A percentile compares a stretch with the other conserved stretches of the same genome.
phyloP scores from a whole-genome alignment of 306 rosid species.

The Vicia sativa region DNA sequence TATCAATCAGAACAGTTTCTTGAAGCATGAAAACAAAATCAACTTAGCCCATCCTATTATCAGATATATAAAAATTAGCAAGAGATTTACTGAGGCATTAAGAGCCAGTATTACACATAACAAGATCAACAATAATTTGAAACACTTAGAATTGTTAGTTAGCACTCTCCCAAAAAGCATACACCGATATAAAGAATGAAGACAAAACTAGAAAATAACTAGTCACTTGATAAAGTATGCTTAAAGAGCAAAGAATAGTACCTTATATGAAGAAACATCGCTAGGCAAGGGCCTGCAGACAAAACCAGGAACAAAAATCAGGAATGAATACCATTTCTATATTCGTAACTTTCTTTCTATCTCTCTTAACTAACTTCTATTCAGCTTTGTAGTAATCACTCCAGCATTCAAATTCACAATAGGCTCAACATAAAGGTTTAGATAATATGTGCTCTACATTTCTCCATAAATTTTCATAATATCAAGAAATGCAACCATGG shows the following conservation, averaged over 20 bases:
- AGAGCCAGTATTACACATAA: neutral
- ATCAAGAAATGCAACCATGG: no score
- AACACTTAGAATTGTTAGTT: neutral
- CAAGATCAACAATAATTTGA: conserved; percentile 19
- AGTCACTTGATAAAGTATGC: neutral
- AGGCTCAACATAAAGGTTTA: no score
- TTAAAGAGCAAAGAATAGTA: conserved; percentile 49
- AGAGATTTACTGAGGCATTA: conserved; percentile 13
- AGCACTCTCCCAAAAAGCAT: neutral
- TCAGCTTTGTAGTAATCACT: no score
- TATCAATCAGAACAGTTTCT: conserved; percentile 41
- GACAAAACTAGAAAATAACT: conserved; percentile 23
- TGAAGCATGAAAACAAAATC: conserved; percentile 39
- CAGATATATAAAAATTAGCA: conserved; percentile 17
- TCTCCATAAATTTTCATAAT: neutral
- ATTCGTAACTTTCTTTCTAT: neutral
- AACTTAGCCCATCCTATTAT: neutral
- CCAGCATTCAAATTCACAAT: neutral
- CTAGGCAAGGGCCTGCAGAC: conserved; percentile 85
- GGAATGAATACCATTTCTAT: conserved; percentile 16
- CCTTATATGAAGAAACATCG: conserved; percentile 87
- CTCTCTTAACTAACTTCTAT: neutral
- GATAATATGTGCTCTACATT: neutral
- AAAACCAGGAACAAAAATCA: conserved; percentile 41
- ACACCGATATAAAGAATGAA: conserved; percentile 8